Evolutionary conservation across 805 yeast species (phyloP), one percentile per base, ranked within the genome.

Genomic region (Debaryomyces prosopidis): DNA sequence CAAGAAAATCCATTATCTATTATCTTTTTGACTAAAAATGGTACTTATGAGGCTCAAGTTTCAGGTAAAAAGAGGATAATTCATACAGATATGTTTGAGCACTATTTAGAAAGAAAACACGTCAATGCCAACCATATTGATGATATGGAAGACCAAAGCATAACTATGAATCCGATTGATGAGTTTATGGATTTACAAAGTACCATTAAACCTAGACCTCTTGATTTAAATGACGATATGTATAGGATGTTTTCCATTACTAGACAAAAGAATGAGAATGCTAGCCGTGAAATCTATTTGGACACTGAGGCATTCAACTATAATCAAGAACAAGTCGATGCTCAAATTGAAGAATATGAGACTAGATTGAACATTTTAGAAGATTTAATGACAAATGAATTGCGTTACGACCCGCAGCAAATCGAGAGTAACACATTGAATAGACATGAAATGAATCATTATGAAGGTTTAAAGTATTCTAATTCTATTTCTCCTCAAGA

Each of bases 1-100:
- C 68, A 69, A 28, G 66, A 68, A 8, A 51, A 60, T 17, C 80
- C 80, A 5, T 53, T 56, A 15, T 64, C 71, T n/a, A 57, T 75
- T n/a, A 49, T 72, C n/a, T 73, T 75, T 45, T 51, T 72, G 16
- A 59, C 71, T 19, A 59, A 62, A 26, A 55, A 65, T 27, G 75
- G 75, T 26, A 59, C 67, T 15, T 58, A 58, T 45, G 68, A 62
- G 43, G 61, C 72, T 53, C 58, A 69, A 59, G 31, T 59, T 36
- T 30, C 59, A 3, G 40, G 45, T 14, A 58, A 58, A 38, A 52
- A 62, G 40, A 47, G 63, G 43, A 61, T 75, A 56, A 55, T 67
- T 2, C 62, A 65, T 43, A 59, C 69, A 31, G 71, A 68, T 1
- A 17, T 75, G 32, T 63, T 69, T 39, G 60, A 65, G n/a, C 55